Evolutionary conservation across 2,329 filamentous ascomycete genomes (phyloP).

Genomic region (Neonectria neomacrospora): DNA sequence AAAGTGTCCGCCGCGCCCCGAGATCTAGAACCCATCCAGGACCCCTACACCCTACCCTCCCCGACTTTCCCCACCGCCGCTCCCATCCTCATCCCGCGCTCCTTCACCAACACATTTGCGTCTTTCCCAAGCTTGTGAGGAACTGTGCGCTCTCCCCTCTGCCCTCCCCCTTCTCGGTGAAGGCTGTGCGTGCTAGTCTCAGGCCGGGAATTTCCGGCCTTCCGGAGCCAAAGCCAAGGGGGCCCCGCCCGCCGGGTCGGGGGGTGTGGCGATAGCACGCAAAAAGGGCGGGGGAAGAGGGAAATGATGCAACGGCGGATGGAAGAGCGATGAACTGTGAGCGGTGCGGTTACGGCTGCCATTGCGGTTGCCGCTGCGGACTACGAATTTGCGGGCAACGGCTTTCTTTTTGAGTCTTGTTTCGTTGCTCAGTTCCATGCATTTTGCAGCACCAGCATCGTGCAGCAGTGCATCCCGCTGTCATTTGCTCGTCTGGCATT

Average conservation of each 20-base stretch:
- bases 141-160: background rate
- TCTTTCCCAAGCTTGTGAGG: background rate
- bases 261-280: conserved; percentile 22
- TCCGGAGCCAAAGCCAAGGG: conserved; percentile 18
- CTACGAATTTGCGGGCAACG: background rate
- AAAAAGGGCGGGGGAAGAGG: background rate
- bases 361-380: background rate
- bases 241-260: conserved; percentile 19
- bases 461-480: background rate
- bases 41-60: conserved; percentile 10
- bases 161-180: background rate
- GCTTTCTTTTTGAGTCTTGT: background rate
- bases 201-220: conserved; percentile 31
- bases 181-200: background rate
- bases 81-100: background rate
- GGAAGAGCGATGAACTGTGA: background rate
- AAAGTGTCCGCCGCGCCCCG: conserved; percentile 1
- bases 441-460: background rate
- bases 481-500: background rate
- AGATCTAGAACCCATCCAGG: conserved; percentile 7
- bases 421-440: background rate
- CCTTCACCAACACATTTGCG: background rate
- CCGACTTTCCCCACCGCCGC: conserved; percentile 4
- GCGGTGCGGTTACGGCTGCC: conserved; percentile 1
- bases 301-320: background rate